Conservation (phyloP, 805 yeast genomes). For the Yamadazyma olivae region DNA sequence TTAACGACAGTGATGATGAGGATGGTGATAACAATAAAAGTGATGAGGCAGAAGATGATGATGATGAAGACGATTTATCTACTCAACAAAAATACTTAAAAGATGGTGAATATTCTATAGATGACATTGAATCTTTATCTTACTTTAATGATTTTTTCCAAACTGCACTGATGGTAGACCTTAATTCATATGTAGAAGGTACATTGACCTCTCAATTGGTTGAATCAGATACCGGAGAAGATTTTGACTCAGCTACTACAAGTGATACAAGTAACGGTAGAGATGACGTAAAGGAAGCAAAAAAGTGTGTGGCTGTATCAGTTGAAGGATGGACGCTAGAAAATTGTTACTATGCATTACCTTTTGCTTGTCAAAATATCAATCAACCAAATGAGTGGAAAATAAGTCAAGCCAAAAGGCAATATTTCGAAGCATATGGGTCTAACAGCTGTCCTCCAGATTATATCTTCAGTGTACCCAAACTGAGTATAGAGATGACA, state of each 20-base stretch:
- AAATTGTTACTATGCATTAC: conserved; percentile 57
- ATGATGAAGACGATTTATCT: neutral
- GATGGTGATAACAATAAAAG: neutral
- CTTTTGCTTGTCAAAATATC: conserved; percentile 54
- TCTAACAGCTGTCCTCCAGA: conserved; percentile 30
- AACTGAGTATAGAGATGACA: conserved; percentile 33
- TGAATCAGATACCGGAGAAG: too few species aligned
- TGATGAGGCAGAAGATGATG: neutral
- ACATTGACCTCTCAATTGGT: too few species aligned
- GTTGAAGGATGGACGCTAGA: conserved; percentile 58
- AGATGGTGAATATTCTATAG: too few species aligned
- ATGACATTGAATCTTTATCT: too few species aligned
- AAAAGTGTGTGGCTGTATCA: conserved; percentile 40
- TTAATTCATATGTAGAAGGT: too few species aligned
- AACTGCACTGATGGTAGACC: too few species aligned
- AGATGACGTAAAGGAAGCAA: conserved; percentile 19
- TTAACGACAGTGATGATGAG: neutral
- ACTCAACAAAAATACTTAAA: too few species aligned
- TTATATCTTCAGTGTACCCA: conserved; percentile 29
- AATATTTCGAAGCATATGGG: conserved; percentile 45
- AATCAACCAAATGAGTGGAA: conserved; percentile 43
- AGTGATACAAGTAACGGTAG: neutral
- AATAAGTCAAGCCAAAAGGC: conserved; percentile 25
- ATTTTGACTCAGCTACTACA: too few species aligned
- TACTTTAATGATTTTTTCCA: too few species aligned